Conservation (phyloP, 164 flowering plant genomes). For the Cinnamomum micranthum region DNA sequence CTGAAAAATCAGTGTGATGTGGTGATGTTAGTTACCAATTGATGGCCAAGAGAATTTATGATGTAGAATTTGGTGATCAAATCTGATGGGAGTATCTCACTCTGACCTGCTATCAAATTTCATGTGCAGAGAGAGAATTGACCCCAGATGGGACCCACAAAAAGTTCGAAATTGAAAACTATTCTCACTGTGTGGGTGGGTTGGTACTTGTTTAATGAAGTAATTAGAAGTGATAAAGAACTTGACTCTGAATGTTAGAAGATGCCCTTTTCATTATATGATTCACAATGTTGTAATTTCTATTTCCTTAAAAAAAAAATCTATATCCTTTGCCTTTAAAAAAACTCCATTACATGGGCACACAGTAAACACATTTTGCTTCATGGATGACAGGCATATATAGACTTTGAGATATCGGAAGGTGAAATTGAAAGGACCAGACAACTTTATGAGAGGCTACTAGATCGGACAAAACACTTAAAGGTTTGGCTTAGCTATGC, state of each 20-base stretch:
- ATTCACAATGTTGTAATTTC: not conserved
- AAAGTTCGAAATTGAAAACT: not conserved
- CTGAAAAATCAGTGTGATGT: no score
- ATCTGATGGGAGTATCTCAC: no score
- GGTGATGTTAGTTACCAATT: no score
- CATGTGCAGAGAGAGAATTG: no score
- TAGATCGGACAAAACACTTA: conserved; percentile 84
- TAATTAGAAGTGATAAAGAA: not conserved
- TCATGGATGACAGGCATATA: conserved; percentile 63
- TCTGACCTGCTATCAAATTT: no score
- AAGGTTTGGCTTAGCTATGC: conserved; percentile 97
- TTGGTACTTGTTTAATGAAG: not conserved
- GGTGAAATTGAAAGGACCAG: conserved; percentile 70
- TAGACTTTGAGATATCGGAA: conserved; percentile 87
- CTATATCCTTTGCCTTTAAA: not conserved
- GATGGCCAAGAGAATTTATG: no score
- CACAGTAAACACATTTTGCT: not conserved
- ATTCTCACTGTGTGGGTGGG: not conserved
- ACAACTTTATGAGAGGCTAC: conserved; percentile 73
- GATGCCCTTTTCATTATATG: no score
- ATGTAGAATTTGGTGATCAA: no score
- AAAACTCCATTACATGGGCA: not conserved
- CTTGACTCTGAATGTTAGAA: not conserved
- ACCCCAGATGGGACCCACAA: not conserved
- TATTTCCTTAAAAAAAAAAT: no score